Conservation (phyloP, 2,329 filamentous ascomycete genomes). For the Pseudocercospora musae region DNA sequence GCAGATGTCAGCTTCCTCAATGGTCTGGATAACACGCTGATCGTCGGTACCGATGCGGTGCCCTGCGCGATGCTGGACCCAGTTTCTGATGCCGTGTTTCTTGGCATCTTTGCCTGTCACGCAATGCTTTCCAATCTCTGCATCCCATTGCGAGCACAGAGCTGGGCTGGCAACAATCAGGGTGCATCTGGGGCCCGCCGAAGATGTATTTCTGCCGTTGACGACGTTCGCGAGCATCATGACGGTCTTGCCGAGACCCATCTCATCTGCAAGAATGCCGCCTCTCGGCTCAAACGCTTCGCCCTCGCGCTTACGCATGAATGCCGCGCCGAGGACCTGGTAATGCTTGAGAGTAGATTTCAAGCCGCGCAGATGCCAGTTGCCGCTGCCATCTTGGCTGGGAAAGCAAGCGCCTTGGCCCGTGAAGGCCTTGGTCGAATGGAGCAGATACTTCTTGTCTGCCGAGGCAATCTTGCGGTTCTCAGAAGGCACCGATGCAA, state of each 20-base stretch:
- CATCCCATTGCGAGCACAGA: constrained; percentile 41
- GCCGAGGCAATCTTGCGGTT: constrained; percentile 31
- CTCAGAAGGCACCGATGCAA: constrained; percentile 40
- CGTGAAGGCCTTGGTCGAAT: constrained; percentile 43
- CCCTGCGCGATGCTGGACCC: constrained; percentile 21
- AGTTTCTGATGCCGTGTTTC: constrained; percentile 21
- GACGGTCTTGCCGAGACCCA: constrained; percentile 99
- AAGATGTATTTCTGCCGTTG: constrained; percentile 34
- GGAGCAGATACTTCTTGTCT: constrained; percentile 39
- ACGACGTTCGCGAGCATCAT: constrained; percentile 47
- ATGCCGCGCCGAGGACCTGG: constrained; percentile 52
- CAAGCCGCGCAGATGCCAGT: constrained; percentile 51
- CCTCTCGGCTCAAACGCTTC: constrained; percentile 36
- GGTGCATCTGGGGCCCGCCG: constrained; percentile 34
- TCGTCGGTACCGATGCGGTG: constrained; percentile 9
- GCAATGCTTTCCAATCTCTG: constrained; percentile 31
- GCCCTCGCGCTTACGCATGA: constrained; percentile 55
- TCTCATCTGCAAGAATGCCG: constrained; percentile 95
- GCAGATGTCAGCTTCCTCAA: constrained; percentile 28
- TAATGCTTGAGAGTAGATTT: constrained; percentile 45
- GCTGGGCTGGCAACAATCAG: constrained; percentile 43
- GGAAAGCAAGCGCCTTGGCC: constrained; percentile 35
- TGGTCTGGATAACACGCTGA: constrained; percentile 2
- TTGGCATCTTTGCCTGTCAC: constrained; percentile 13
- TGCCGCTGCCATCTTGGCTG: constrained; percentile 28